phyloP scores from a whole-genome alignment of 805 yeast genomes.

The Pichia pseudocactophila region DNA sequence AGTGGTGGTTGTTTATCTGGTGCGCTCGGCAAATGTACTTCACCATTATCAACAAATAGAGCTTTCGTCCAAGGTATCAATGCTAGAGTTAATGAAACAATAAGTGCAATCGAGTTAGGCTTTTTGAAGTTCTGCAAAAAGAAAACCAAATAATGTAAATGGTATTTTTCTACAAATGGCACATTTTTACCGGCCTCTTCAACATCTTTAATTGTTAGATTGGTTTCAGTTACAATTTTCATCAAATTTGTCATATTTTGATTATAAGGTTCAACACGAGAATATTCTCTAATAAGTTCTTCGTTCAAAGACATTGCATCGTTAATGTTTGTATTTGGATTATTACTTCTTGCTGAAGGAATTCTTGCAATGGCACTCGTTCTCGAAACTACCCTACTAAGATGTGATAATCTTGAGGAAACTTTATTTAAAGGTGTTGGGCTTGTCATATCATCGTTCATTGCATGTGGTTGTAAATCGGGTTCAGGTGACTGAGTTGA shows the following conservation, averaged over 20 bases:
- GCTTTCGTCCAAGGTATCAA: slow-evolving; percentile 49
- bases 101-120: slow-evolving; percentile 41
- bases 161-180: slow-evolving; percentile 23
- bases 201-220: slow-evolving; percentile 21
- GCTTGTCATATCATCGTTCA: not conserved
- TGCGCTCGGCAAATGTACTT: slow-evolving; percentile 25
- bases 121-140: slow-evolving; percentile 37
- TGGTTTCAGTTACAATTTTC: slow-evolving; percentile 29
- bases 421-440: slow-evolving; percentile 7
- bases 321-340: not conserved
- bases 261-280: slow-evolving; percentile 28
- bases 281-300: slow-evolving; percentile 28
- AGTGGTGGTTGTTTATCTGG: slow-evolving; percentile 49
- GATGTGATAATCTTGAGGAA: slow-evolving; percentile 3
- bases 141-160: slow-evolving; percentile 24
- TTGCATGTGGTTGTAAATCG: not conserved
- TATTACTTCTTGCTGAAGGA: slow-evolving; percentile 24
- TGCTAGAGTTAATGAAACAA: slow-evolving; percentile 38
- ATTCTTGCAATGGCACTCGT: slow-evolving; percentile 18
- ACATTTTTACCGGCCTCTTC: slow-evolving; percentile 18
- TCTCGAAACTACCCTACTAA: slow-evolving; percentile 5
- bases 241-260: slow-evolving; percentile 20
- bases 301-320: slow-evolving; percentile 18
- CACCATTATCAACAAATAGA: slow-evolving; percentile 30
- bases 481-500: not conserved